phyloP scores from a whole-genome alignment of 768 basidiomycete species.

The Pholiota molesta region DNA sequence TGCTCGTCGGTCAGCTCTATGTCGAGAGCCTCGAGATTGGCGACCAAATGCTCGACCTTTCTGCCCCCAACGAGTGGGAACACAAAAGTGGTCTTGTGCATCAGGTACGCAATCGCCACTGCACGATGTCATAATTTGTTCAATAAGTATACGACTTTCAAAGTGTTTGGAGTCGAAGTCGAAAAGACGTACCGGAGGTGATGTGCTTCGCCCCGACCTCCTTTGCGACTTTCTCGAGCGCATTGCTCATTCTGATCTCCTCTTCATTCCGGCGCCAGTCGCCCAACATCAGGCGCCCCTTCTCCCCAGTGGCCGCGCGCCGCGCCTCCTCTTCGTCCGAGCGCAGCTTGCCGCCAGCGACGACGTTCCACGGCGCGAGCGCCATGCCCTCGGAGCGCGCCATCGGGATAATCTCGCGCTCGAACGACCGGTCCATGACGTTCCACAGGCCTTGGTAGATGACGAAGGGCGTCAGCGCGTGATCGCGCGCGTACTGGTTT shows the following conservation, averaged over 20 bases:
- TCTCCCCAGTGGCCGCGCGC: conserved; percentile 31
- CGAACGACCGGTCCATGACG: conserved; percentile 47
- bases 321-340: conserved; percentile 49
- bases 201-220: neutral
- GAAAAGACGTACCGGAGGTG: neutral
- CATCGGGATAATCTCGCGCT: conserved; percentile 57
- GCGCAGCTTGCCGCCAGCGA: conserved; percentile 47
- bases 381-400: conserved; percentile 43
- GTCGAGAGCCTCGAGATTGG: neutral
- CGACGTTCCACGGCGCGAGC: conserved; percentile 34
- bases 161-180: no score
- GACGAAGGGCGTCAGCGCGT: conserved; percentile 52
- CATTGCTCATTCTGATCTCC: neutral
- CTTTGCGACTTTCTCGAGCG: neutral
- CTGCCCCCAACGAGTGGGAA: neutral
- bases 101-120: neutral
- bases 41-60: conserved; percentile 22
- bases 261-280: neutral
- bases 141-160: neutral
- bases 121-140: neutral
- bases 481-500: conserved; percentile 52
- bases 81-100: neutral
- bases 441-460: conserved; percentile 56
- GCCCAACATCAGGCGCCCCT: neutral
- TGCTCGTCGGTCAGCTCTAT: neutral